Evolutionary conservation across 345 rosid genomes (phyloP).

Genomic region (Barbarea vulgaris): DNA sequence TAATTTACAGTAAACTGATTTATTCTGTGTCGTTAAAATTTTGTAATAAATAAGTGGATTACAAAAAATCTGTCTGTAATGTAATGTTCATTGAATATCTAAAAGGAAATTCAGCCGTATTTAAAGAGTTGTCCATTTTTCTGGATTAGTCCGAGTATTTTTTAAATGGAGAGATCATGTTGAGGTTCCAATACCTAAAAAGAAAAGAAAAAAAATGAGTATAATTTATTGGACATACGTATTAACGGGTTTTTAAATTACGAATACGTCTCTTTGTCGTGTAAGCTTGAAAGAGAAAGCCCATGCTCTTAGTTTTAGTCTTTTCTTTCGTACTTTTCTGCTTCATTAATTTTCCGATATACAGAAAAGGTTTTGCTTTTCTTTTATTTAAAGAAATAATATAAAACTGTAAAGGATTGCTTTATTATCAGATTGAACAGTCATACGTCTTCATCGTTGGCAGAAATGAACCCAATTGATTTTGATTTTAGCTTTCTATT

Average conservation of each 20-base stretch:
- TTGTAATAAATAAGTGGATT: neutral
- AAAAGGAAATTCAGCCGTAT: neutral
- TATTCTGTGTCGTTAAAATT: neutral
- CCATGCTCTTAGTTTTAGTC: slow-evolving; percentile 23
- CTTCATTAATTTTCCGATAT: slow-evolving; percentile 28
- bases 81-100: neutral
- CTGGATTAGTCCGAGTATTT: neutral
- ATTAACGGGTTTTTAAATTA: neutral
- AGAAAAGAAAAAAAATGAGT: neutral
- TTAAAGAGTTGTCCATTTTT: neutral
- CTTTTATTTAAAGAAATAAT: neutral
- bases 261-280: slow-evolving; percentile 43
- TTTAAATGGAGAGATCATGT: slow-evolving; percentile 1
- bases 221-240: slow-evolving; percentile 15
- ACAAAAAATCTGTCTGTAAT: neutral
- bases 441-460: slow-evolving; percentile 33
- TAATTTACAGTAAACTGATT: neutral
- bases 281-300: slow-evolving; percentile 36
- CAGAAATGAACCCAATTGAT: slow-evolving; percentile 14
- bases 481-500: slow-evolving; percentile 17
- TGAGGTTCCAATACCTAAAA: slow-evolving; percentile 7
- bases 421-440: slow-evolving; percentile 26
- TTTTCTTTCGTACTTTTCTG: slow-evolving; percentile 28
- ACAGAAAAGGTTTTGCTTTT: neutral
- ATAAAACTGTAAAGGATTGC: slow-evolving; percentile 4